Percentiles rank a stretch among this genome's conserved stretches.
Conservation (phyloP, 495 filamentous ascomycete genomes). For the Hypoxylon crocopeplum region DNA sequence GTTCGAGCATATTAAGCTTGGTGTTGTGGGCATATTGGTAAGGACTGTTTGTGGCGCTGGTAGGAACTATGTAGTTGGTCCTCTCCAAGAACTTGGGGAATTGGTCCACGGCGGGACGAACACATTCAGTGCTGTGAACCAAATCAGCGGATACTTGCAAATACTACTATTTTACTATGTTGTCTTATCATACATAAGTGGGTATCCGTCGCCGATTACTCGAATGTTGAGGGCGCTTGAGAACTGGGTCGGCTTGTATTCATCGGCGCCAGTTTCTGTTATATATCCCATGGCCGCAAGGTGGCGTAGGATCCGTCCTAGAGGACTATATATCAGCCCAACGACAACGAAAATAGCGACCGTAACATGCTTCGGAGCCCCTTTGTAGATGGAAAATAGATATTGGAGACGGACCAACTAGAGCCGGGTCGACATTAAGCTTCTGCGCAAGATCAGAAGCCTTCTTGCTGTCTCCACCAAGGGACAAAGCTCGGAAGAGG, state of each 20-base stretch:
- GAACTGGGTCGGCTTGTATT: constrained; percentile 52
- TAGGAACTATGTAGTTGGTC: constrained; percentile 30
- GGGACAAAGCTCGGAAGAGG: constrained; percentile 12
- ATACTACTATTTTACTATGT: too few species aligned
- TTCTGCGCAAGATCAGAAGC: constrained; percentile 15
- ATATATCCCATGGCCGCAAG: constrained; percentile 54
- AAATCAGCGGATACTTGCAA: too few species aligned
- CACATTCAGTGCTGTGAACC: too few species aligned
- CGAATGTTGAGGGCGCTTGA: constrained; percentile 41
- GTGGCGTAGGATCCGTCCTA: constrained; percentile 56
- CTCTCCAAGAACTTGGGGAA: constrained; percentile 10
- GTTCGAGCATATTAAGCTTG: constrained; percentile 39
- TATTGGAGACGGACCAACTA: constrained; percentile 7
- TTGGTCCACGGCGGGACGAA: neutral
- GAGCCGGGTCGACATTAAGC: neutral
- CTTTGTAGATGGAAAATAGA: too few species aligned
- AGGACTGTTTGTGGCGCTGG: constrained; percentile 26
- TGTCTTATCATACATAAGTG: neutral
- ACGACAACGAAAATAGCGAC: too few species aligned
- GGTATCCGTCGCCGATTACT: constrained; percentile 45
- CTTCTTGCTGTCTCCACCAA: constrained; percentile 15
- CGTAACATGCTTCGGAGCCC: too few species aligned
- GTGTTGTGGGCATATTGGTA: constrained; percentile 40
- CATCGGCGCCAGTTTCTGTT: constrained; percentile 45
- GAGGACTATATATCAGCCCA: too few species aligned